These are phyloP conservation scores for Cicer pinnatifidum DNA, from an alignment of 306 rosid species.

Conservation along the genomic window DNA sequence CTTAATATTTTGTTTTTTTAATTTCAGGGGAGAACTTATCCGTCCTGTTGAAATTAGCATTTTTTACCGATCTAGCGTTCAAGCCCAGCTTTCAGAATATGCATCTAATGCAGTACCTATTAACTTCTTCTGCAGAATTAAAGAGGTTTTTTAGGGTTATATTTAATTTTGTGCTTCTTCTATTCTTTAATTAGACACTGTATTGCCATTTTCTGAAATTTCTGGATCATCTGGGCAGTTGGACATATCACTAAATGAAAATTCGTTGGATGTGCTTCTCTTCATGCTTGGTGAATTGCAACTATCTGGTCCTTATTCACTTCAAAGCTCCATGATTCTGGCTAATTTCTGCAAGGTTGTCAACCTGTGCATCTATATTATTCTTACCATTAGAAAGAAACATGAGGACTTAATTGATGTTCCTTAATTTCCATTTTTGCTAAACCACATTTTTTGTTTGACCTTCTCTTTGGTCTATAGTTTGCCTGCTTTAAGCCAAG, in stretches of 20 bases:
- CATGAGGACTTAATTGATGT: slow-evolving; percentile 27
- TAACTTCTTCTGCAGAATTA: slow-evolving; percentile 72
- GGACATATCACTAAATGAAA: slow-evolving; percentile 71
- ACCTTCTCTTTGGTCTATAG: slow-evolving; percentile 20
- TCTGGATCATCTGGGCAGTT: slow-evolving; percentile 59
- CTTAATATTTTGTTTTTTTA: slow-evolving; percentile 7
- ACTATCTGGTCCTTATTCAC: slow-evolving; percentile 84
- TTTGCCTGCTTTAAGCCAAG: slow-evolving; percentile 14
- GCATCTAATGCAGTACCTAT: slow-evolving; percentile 64
- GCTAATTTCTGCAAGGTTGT: slow-evolving; percentile 90
- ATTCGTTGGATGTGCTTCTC: slow-evolving; percentile 84
- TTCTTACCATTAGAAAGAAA: slow-evolving; percentile 33
- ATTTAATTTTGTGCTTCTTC: slow-evolving; percentile 38
- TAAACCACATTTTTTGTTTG: slow-evolving; percentile 28
- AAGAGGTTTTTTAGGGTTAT: slow-evolving; percentile 64
- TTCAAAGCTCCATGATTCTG: slow-evolving; percentile 66
- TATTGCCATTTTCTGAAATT: slow-evolving; percentile 40
- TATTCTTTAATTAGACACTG: slow-evolving; percentile 38
- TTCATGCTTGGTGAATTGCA: slow-evolving; percentile 73
- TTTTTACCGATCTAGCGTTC: slow-evolving; percentile 66
- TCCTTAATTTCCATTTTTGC: slow-evolving; percentile 34
- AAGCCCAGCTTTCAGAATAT: slow-evolving; percentile 52
- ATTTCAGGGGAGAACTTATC: slow-evolving; percentile 76
- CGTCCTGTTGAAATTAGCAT: slow-evolving; percentile 69
- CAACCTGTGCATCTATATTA: slow-evolving; percentile 27